These are phyloP conservation scores for Calycina marina DNA, from an alignment of 2,329 filamentous ascomycete genomes.

Conservation along the genomic window DNA sequence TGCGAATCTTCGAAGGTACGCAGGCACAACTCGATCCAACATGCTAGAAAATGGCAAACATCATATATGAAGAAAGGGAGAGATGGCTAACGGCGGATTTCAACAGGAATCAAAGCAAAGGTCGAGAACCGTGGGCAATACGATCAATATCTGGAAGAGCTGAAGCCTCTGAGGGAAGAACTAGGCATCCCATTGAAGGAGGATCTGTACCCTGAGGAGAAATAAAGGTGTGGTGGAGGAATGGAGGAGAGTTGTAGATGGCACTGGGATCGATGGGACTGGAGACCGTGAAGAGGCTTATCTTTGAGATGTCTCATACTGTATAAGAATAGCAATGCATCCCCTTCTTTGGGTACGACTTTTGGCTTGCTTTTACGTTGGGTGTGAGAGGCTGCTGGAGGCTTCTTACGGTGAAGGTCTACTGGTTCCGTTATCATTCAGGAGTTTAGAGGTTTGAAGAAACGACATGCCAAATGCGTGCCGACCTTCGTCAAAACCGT, in stretches of 20 bases:
- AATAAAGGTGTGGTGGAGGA: constrained; percentile 15
- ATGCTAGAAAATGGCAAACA: constrained; percentile 1
- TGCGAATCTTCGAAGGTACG: constrained; percentile 96
- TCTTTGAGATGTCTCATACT: constrained; percentile 18
- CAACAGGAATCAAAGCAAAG: constrained; percentile 89
- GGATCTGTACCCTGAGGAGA: constrained; percentile 63
- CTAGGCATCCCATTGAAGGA: constrained; percentile 85
- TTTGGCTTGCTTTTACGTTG: background rate
- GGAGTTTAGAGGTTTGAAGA: background rate
- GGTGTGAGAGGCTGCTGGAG: background rate
- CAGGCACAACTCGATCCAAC: constrained; percentile 5
- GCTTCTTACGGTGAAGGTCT: background rate
- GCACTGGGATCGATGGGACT: constrained; percentile 9
- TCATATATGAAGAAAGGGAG: background rate
- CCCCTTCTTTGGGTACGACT: constrained; percentile 9
- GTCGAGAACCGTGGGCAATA: constrained; percentile 98
- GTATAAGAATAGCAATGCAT: constrained; percentile 23
- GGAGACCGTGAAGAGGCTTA: constrained; percentile 9
- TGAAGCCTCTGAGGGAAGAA: constrained; percentile 85
- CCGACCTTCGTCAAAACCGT: no score
- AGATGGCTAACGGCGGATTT: constrained; percentile 5
- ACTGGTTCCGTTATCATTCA: background rate
- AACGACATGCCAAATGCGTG: no score
- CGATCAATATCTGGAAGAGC: constrained; percentile 86
- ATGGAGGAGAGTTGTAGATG: constrained; percentile 11